These are phyloP conservation scores for Aechmea fasciata DNA, from an alignment of 176 grass and related monocot genomes.

Conservation along the genomic window DNA sequence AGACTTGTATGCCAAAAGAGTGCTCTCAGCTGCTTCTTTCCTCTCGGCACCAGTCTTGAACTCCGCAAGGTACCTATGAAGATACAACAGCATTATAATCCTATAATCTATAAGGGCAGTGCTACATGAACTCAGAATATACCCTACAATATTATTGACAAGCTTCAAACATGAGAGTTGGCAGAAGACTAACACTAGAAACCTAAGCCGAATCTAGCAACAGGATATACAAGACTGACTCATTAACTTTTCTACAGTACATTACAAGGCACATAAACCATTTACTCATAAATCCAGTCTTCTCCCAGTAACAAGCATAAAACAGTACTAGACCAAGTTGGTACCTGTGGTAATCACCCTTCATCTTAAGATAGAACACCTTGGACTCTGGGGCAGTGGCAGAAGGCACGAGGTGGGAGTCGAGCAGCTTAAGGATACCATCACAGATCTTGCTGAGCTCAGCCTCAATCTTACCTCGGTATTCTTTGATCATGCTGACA, in stretches of 20 bases:
- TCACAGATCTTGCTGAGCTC: conserved; percentile 58
- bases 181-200: too few relatives aligned
- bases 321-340: neutral
- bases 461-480: conserved; percentile 39
- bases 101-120: neutral
- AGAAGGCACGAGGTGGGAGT: conserved; percentile 38
- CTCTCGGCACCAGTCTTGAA: conserved; percentile 46
- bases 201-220: neutral
- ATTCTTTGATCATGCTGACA: conserved; percentile 37
- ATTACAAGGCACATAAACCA: neutral
- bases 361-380: conserved; percentile 60
- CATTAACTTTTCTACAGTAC: neutral
- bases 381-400: conserved; percentile 37
- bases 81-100: conserved; percentile 4
- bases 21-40: conserved; percentile 50
- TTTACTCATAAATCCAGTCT: neutral
- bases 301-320: neutral
- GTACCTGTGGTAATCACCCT: conserved; percentile 54
- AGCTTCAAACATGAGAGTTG: too few relatives aligned
- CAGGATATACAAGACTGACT: neutral
- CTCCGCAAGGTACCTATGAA: conserved; percentile 48
- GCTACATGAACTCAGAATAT: too few relatives aligned
- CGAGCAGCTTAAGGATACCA: conserved; percentile 53
- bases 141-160: too few relatives aligned
- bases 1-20: conserved; percentile 41